Base-by-base conservation (phyloP, 345 rosid species). In the Bruguiera sexangula region DNA sequence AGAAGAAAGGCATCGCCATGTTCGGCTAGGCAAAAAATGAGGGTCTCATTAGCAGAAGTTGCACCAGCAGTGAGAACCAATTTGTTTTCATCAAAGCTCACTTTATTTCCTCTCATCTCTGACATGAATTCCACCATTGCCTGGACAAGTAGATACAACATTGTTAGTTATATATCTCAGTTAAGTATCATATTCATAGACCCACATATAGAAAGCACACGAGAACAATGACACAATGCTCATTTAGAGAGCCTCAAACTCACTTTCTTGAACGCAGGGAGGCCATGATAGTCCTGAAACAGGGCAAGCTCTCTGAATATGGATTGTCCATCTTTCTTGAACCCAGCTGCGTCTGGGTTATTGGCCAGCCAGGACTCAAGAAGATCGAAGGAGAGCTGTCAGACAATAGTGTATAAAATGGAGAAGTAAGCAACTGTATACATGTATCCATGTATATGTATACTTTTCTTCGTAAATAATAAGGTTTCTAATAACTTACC, bases 261-360 rank as follows among this genome's bases (percentile, higher is more conserved):
- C 82, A 91, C 96, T 57, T 84, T 82, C 68, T 90, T 90, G 81
- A 90, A 90, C 24, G 75, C 81, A 3, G 92, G 92, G 29, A 85
- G 76, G 67, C 96, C 96, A 62, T 88, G 88, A 67, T 90, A 90
- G 73, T 90, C 96, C 76, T 90, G 96, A 68, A 90, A 90, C 48
- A 90, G 93, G 68, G 96, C 96, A 43, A 90, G 90, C 71, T 90
- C 93, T 72, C 79, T 82, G 71, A 90, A 90, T 37, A 86, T 76
- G 71, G 96, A 86, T 43, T 80, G 80, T 13, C 90, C 93, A 24
- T 84, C 85, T 67, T 81, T 82, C 78, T 83, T 88, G 67, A 88
- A 83, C 43, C 74, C 71, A 29, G 86, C 83, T 27, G 90, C 88
- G 30, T 86, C 93, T 1, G 89, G 96, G 71, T 90, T 86, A 59